These are phyloP conservation scores for Cystobasidiaceae sp. DNA, from an alignment of 1,284 basidiomycete species.

Conservation along the genomic window DNA sequence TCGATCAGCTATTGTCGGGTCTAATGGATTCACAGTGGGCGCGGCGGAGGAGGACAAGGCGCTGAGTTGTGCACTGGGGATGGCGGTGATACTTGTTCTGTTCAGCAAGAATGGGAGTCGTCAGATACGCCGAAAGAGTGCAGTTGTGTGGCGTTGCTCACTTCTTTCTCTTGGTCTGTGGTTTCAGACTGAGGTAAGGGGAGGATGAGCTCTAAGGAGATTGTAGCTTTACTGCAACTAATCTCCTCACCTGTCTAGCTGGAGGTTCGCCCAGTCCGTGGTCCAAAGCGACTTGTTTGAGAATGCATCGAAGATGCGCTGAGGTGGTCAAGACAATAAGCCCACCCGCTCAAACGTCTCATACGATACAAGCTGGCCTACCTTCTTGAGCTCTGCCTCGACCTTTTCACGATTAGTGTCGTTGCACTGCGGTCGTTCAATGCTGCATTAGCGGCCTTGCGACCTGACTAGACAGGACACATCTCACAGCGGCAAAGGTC, in stretches of 20 bases:
- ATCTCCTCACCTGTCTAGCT: constrained; percentile 64
- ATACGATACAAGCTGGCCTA: constrained; percentile 30
- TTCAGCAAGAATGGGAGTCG: no score
- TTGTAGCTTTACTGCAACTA: constrained; percentile 17
- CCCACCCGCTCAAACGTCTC: no score
- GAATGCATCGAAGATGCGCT: constrained; percentile 47
- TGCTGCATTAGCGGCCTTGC: neutral
- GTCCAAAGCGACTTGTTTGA: constrained; percentile 71
- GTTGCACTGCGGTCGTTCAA: constrained; percentile 39
- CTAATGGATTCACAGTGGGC: neutral
- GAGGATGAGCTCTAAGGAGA: no score
- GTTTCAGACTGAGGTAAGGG: constrained; percentile 56
- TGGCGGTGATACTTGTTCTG: constrained; percentile 2
- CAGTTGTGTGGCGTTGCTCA: no score
- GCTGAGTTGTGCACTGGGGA: constrained; percentile 22
- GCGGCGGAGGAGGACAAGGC: neutral
- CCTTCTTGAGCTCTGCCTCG: constrained; percentile 48
- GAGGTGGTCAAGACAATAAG: no score
- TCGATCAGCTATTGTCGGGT: constrained; percentile 5
- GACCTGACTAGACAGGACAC: constrained; percentile 32
- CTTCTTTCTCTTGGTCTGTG: constrained; percentile 59
- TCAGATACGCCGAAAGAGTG: no score
- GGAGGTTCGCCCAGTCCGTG: constrained; percentile 75
- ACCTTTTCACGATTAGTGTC: constrained; percentile 48
- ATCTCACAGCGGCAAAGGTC: constrained; percentile 38